Percentiles rank a stretch among this genome's conserved stretches.
phyloP scores from a whole-genome alignment of 2,329 filamentous ascomycete genomes.

The Exophiala mesophila region DNA sequence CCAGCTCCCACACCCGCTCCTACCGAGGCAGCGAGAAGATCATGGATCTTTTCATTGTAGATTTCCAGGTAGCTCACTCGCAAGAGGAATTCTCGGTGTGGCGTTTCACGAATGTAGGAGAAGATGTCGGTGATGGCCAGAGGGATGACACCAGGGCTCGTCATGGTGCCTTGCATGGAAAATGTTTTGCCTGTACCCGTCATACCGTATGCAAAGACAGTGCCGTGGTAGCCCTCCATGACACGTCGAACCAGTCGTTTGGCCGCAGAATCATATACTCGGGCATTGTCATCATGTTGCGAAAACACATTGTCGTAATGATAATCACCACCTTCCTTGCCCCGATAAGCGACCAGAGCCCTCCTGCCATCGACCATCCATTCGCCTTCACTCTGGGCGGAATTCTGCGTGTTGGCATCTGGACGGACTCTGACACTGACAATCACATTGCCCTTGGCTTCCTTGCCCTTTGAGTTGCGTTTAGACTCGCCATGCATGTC shows the following conservation, averaged over 20 bases:
- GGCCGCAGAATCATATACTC: conserved; percentile 89
- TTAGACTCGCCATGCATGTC: conserved; percentile 29
- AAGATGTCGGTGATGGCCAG: conserved; percentile 98
- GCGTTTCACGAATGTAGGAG: conserved; percentile 96
- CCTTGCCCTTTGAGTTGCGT: conserved; percentile 46
- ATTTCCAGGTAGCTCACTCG: conserved; percentile 98
- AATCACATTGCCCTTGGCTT: conserved; percentile 88
- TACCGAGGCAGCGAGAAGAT: conserved; percentile 73
- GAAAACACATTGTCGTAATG: conserved; percentile 96
- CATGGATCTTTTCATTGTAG: conserved; percentile 96
- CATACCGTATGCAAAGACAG: conserved; percentile 93
- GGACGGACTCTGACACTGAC: conserved; percentile 93
- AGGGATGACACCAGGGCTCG: conserved; percentile 92
- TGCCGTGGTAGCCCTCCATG: conserved; percentile 98
- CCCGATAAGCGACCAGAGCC: conserved; percentile 74
- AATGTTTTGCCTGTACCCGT: conserved; percentile 98
- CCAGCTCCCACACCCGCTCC: conserved; percentile 50
- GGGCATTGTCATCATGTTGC: conserved; percentile 86
- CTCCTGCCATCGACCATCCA: conserved; percentile 88
- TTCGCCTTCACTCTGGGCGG: conserved; percentile 65
- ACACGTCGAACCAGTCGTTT: conserved; percentile 92
- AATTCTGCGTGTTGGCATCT: conserved; percentile 62
- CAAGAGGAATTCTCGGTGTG: conserved; percentile 85
- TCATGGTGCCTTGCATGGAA: conserved; percentile 97
- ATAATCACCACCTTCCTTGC: conserved; percentile 88